These are phyloP conservation scores for Trichoderma polysporum DNA, from an alignment of 2,329 filamentous ascomycete species.

Conservation along the genomic window DNA sequence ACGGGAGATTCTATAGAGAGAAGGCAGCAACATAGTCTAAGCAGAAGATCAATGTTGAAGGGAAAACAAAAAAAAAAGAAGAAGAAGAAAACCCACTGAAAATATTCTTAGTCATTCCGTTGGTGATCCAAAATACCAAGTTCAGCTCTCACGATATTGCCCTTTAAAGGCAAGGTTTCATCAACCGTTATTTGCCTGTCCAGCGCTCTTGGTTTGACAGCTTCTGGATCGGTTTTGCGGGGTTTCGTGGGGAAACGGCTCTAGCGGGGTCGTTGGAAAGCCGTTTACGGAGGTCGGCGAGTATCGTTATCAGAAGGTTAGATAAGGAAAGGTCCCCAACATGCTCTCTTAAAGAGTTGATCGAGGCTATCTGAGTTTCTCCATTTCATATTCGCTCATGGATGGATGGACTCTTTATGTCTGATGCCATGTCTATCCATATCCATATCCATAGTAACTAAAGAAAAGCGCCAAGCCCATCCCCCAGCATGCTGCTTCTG, in stretches of 20 bases:
- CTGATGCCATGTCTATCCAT: not conserved
- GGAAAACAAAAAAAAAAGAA: not conserved
- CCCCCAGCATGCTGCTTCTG: slow-evolving; percentile 30
- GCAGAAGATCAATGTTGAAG: not conserved
- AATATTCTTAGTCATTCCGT: not conserved
- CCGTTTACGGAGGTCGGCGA: slow-evolving; percentile 3
- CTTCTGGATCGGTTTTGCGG: slow-evolving; percentile 1
- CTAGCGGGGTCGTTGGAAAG: slow-evolving; percentile 1
- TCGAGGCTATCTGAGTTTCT: not conserved
- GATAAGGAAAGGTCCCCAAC: no score
- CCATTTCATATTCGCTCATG: not conserved
- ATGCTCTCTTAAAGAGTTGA: not conserved
- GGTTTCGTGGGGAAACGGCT: slow-evolving; percentile 15
- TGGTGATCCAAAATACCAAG: not conserved
- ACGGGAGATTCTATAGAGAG: no score
- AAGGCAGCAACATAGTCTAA: no score
- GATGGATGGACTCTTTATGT: not conserved
- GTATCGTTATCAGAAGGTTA: not conserved
- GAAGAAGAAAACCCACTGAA: no score
- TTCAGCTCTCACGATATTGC: slow-evolving; percentile 7
- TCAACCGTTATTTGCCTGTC: not conserved
- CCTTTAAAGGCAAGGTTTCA: slow-evolving; percentile 11
- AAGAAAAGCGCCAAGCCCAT: not conserved
- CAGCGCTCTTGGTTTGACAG: slow-evolving; percentile 3
- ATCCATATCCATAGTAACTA: not conserved